phyloP scores from a whole-genome alignment of 1,284 basidiomycete species.

The Rhodotorula sp. region DNA sequence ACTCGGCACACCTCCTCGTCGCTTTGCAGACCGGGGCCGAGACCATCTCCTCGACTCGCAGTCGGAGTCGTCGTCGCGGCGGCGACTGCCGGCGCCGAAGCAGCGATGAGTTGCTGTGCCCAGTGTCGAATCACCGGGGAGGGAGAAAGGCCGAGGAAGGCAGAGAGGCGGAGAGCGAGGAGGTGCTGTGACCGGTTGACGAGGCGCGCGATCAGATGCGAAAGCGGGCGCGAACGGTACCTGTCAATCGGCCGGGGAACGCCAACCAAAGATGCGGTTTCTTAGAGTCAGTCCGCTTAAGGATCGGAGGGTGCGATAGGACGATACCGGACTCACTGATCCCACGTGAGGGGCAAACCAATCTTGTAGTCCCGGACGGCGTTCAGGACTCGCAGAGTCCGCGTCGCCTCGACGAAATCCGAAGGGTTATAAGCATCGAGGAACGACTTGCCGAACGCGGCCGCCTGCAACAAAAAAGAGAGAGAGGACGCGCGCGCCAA shows the following conservation, averaged over 20 bases:
- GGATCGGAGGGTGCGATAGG: background rate
- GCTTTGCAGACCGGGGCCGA: background rate
- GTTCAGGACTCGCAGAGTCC: constrained; percentile 91
- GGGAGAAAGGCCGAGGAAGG: constrained; percentile 76
- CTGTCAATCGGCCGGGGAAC: constrained; percentile 8
- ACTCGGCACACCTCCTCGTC: constrained; percentile 39
- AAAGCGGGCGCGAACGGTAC: constrained; percentile 35
- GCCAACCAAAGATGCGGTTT: too few species aligned
- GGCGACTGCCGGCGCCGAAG: constrained; percentile 42
- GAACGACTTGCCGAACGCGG: constrained; percentile 91
- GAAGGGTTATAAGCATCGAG: constrained; percentile 88
- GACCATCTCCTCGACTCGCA: background rate
- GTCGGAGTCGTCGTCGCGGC: too few species aligned
- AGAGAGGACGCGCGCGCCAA: too few species aligned
- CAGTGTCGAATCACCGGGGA: constrained; percentile 91
- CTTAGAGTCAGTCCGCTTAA: background rate
- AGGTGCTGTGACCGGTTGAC: constrained; percentile 86
- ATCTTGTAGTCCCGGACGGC: constrained; percentile 87
- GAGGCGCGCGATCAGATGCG: constrained; percentile 72
- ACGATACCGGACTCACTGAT: constrained; percentile 61
- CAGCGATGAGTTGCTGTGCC: constrained; percentile 87
- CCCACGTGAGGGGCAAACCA: constrained; percentile 88
- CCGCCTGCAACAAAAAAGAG: constrained; percentile 61
- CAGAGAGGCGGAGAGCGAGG: constrained; percentile 86
- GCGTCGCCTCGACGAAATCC: constrained; percentile 86